Evolutionary conservation across 148 eudicot genomes (phyloP).

Genomic region (Silene uniflora): DNA sequence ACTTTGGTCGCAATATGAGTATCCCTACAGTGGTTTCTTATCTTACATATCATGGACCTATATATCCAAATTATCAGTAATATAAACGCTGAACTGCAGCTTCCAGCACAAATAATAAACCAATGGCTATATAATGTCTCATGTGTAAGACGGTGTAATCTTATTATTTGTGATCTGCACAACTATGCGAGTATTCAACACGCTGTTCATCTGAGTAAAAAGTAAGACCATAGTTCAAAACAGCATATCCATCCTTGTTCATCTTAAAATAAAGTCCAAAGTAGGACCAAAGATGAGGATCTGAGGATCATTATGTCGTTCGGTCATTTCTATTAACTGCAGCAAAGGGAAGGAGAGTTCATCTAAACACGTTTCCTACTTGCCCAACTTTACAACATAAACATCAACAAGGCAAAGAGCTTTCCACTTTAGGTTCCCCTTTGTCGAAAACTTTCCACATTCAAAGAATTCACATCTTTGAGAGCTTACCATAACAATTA

Average conservation of each 20-base stretch:
- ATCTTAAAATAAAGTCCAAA: neutral
- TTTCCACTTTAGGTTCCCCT: conserved; percentile 18
- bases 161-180: neutral
- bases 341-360: neutral
- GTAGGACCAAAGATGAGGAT: neutral
- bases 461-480: conserved; percentile 17
- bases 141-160: no score
- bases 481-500: conserved; percentile 14
- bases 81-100: neutral
- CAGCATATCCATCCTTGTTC: neutral
- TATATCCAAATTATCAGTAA: neutral
- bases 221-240: neutral
- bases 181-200: neutral
- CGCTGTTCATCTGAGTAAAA: neutral
- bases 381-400: conserved; percentile 8
- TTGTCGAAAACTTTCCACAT: conserved; percentile 25
- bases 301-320: neutral
- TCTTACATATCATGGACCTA: no score
- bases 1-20: no score
- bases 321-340: conserved; percentile 17
- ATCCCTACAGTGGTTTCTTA: no score
- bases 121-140: neutral
- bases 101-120: neutral
- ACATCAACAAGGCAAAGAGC: neutral
- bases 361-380: conserved; percentile 13